These are phyloP conservation scores for Acanthamoeba royreba DNA, from an alignment of 208 protist genomes.

Conservation along the genomic window DNA sequence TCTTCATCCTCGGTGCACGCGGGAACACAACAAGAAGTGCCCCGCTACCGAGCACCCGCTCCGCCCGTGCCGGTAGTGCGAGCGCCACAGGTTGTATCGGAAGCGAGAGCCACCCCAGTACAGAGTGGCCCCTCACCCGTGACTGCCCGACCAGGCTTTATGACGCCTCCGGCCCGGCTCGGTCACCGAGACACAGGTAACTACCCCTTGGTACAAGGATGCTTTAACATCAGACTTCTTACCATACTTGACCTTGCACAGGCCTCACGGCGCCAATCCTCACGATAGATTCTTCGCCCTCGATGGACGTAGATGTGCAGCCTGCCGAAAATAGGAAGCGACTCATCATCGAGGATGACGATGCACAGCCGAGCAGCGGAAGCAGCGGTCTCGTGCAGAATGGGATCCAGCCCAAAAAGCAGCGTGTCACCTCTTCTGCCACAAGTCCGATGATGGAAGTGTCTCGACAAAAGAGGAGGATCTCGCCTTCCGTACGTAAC, in stretches of 20 bases:
- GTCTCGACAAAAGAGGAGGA: neutral
- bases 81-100: too few species aligned
- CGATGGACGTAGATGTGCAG: neutral
- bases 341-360: neutral
- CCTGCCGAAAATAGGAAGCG: neutral
- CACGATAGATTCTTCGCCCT: neutral
- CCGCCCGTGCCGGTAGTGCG: too few species aligned
- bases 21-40: too few species aligned
- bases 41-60: too few species aligned
- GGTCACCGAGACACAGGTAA: too few species aligned
- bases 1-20: too few species aligned
- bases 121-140: neutral
- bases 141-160: neutral
- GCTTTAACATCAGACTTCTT: neutral
- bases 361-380: too few species aligned
- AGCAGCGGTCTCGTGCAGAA: neutral
- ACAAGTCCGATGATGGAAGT: neutral
- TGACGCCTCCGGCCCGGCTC: conserved; percentile 12
- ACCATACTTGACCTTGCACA: neutral
- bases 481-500: neutral
- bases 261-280: too few species aligned
- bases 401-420: neutral
- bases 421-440: neutral
- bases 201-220: too few species aligned
- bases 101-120: neutral